A percentile compares a stretch with the other conserved stretches of the same genome.
Evolutionary conservation across 805 yeast genomes (phyloP).

Genomic region (Barnettozyma botsteinii): DNA sequence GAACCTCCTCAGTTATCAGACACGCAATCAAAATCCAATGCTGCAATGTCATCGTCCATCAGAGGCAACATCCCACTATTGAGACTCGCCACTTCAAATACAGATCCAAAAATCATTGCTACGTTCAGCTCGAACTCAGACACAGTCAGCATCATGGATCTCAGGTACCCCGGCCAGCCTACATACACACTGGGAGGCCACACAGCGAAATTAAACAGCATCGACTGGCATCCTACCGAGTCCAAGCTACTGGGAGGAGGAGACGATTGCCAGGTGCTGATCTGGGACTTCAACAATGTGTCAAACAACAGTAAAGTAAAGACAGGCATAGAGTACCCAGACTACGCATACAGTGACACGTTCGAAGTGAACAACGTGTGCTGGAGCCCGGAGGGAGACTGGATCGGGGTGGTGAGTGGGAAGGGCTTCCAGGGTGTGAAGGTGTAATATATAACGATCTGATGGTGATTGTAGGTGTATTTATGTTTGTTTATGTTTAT

Average conservation of each 20-base stretch:
- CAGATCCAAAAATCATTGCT: slow-evolving; percentile 79
- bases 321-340: slow-evolving; percentile 21
- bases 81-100: slow-evolving; percentile 69
- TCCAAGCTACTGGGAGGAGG: slow-evolving; percentile 59
- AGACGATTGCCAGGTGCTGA: slow-evolving; percentile 66
- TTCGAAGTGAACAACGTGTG: slow-evolving; percentile 72
- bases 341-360: slow-evolving; percentile 51
- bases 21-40: background rate
- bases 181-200: slow-evolving; percentile 65
- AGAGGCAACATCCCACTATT: slow-evolving; percentile 41
- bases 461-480: slow-evolving; percentile 40
- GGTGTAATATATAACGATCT: slow-evolving; percentile 6
- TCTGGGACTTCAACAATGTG: slow-evolving; percentile 48
- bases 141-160: slow-evolving; percentile 65
- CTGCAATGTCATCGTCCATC: slow-evolving; percentile 7
- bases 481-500: too few relatives aligned
- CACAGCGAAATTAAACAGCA: slow-evolving; percentile 58
- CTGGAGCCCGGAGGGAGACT: slow-evolving; percentile 69
- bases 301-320: background rate
- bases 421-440: slow-evolving; percentile 33
- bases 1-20: slow-evolving; percentile 47
- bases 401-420: slow-evolving; percentile 61
- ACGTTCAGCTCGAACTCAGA: slow-evolving; percentile 70
- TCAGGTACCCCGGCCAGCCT: slow-evolving; percentile 85
- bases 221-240: slow-evolving; percentile 79